Percentiles rank a stretch among this genome's conserved stretches.
Conservation (phyloP, 2,329 filamentous ascomycete species). For the Penicillium frequentans region DNA sequence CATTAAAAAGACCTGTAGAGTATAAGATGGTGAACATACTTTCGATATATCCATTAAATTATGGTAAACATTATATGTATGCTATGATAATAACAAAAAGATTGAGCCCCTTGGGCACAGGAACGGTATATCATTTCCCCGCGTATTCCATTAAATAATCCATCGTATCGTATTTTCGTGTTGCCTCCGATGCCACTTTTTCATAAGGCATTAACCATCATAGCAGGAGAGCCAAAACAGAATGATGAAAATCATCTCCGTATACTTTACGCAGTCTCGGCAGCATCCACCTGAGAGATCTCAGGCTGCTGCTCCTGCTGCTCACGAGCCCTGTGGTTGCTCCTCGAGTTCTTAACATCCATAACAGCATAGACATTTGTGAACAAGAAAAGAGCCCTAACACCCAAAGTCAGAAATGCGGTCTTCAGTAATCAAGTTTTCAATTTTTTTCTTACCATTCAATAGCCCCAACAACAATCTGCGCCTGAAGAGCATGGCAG, state of each 20-base stretch:
- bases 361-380: constrained; percentile 23
- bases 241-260: background rate
- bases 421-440: background rate
- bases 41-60: background rate
- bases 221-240: background rate
- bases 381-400: constrained; percentile 23
- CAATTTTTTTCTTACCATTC: constrained; percentile 18
- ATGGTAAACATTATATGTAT: background rate
- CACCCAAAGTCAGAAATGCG: background rate
- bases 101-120: background rate
- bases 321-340: constrained; percentile 12
- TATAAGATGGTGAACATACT: too few species aligned
- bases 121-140: background rate
- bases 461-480: constrained; percentile 21
- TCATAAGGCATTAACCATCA: background rate
- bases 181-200: background rate
- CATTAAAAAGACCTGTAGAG: too few species aligned
- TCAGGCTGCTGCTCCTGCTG: background rate
- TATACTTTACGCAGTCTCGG: constrained; percentile 1
- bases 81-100: background rate
- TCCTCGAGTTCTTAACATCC: constrained; percentile 20
- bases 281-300: constrained; percentile 1
- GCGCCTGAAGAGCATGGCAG: constrained; percentile 22
- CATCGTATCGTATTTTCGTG: background rate
- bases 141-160: background rate